These are phyloP conservation scores for Myxozyma geophila DNA, from an alignment of 805 yeast species.

Conservation along the genomic window DNA sequence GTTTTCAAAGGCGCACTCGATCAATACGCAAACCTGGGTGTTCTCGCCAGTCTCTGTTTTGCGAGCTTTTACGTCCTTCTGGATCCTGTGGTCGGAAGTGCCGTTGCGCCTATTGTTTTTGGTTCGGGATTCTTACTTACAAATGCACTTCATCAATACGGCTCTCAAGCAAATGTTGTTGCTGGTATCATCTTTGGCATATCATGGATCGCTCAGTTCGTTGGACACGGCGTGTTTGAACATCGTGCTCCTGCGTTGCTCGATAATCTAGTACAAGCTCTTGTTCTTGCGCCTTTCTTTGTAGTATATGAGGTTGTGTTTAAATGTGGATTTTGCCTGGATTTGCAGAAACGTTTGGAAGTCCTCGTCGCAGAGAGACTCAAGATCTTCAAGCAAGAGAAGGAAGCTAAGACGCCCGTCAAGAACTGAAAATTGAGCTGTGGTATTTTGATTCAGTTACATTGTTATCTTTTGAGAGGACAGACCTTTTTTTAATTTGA, in stretches of 20 bases:
- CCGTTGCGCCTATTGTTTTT: slow-evolving; percentile 51
- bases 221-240: slow-evolving; percentile 86
- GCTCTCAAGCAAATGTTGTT: slow-evolving; percentile 40
- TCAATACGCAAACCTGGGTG: slow-evolving; percentile 53
- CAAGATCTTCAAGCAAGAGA: slow-evolving; percentile 39
- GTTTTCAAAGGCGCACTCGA: slow-evolving; percentile 1
- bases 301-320: slow-evolving; percentile 79
- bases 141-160: slow-evolving; percentile 40
- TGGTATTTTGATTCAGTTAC: too few relatives aligned
- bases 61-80: slow-evolving; percentile 62
- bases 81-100: slow-evolving; percentile 55
- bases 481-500: not conserved
- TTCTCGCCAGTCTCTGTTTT: slow-evolving; percentile 53
- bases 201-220: slow-evolving; percentile 83
- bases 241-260: slow-evolving; percentile 82
- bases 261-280: slow-evolving; percentile 81
- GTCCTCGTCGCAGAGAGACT: slow-evolving; percentile 46
- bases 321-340: slow-evolving; percentile 62
- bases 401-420: slow-evolving; percentile 19
- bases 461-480: not conserved
- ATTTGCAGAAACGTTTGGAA: slow-evolving; percentile 57
- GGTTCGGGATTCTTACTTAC: slow-evolving; percentile 41
- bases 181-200: slow-evolving; percentile 54
- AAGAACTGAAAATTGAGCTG: too few relatives aligned
- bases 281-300: slow-evolving; percentile 89